phyloP scores from a whole-genome alignment of 768 basidiomycete genomes.

The Hygrocybe punicea region DNA sequence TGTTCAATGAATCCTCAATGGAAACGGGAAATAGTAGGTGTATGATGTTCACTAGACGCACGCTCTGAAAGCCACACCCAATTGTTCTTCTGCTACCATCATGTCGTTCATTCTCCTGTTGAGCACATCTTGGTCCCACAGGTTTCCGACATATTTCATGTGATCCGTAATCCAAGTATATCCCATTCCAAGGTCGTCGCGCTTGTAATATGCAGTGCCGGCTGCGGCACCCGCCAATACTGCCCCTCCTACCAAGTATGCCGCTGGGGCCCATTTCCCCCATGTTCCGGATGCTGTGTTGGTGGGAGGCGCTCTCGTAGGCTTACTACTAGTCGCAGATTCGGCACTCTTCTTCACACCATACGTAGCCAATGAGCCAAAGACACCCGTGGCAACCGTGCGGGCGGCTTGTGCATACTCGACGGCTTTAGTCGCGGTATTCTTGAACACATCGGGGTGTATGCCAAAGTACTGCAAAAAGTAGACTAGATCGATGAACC shows the following conservation, averaged over 20 bases:
- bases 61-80: slow-evolving; percentile 72
- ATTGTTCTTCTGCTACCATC: slow-evolving; percentile 53
- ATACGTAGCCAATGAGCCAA: slow-evolving; percentile 54
- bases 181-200: slow-evolving; percentile 67
- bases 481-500: not conserved
- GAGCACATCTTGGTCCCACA: slow-evolving; percentile 77
- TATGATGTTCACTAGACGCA: slow-evolving; percentile 37
- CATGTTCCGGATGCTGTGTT: slow-evolving; percentile 37
- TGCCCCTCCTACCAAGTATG: slow-evolving; percentile 69
- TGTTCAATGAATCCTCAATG: not conserved
- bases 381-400: slow-evolving; percentile 57
- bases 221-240: slow-evolving; percentile 79
- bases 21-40: not conserved
- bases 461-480: slow-evolving; percentile 78
- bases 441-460: slow-evolving; percentile 82
- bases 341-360: slow-evolving; percentile 43
- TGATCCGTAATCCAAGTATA: slow-evolving; percentile 82
- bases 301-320: slow-evolving; percentile 13
- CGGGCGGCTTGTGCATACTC: slow-evolving; percentile 66
- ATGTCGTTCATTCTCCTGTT: slow-evolving; percentile 59
- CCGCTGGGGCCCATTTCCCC: slow-evolving; percentile 64
- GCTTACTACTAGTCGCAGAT: slow-evolving; percentile 34
- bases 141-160: slow-evolving; percentile 79
- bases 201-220: slow-evolving; percentile 78
- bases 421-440: slow-evolving; percentile 69